Conservation (phyloP, 495 filamentous ascomycete species). For the Penicillium angulare region DNA sequence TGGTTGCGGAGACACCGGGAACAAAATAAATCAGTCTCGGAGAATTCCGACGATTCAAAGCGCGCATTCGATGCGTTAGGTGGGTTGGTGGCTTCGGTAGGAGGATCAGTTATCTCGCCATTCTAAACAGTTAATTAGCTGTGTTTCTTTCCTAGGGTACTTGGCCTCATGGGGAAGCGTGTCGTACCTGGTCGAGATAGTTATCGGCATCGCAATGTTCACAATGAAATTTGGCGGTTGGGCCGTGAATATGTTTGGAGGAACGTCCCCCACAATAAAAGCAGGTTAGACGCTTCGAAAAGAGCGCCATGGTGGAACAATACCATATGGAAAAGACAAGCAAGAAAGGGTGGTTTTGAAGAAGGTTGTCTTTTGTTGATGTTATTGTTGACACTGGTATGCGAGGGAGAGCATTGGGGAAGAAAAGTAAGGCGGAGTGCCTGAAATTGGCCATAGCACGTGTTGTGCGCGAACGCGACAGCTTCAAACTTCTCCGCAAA, state of each 20-base stretch:
- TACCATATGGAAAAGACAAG: constrained; percentile 6
- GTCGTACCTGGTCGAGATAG: constrained; percentile 65
- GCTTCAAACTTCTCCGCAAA: not conserved
- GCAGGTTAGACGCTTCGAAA: constrained; percentile 58
- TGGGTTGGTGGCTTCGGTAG: constrained; percentile 52
- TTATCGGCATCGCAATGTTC: constrained; percentile 76
- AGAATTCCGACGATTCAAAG: constrained; percentile 31
- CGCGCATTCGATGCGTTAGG: constrained; percentile 26
- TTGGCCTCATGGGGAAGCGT: constrained; percentile 8
- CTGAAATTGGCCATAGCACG: constrained; percentile 32
- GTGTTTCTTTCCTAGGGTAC: not conserved
- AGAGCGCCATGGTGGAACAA: constrained; percentile 49
- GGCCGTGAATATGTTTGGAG: constrained; percentile 48
- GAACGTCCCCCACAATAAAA: constrained; percentile 74
- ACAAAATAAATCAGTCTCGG: constrained; percentile 67
- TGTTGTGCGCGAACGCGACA: constrained; percentile 15
- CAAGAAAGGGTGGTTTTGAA: not conserved
- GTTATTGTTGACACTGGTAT: not conserved
- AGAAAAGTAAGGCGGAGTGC: constrained; percentile 32
- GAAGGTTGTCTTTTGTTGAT: too few species aligned
- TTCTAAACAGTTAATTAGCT: constrained; percentile 36
- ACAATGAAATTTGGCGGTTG: constrained; percentile 64
- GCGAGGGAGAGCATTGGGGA: constrained; percentile 15
- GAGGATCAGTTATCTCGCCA: constrained; percentile 84
- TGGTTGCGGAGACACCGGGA: constrained; percentile 78